Conservation (phyloP, 805 yeast genomes). For the Starmerella ratchasimensis region DNA sequence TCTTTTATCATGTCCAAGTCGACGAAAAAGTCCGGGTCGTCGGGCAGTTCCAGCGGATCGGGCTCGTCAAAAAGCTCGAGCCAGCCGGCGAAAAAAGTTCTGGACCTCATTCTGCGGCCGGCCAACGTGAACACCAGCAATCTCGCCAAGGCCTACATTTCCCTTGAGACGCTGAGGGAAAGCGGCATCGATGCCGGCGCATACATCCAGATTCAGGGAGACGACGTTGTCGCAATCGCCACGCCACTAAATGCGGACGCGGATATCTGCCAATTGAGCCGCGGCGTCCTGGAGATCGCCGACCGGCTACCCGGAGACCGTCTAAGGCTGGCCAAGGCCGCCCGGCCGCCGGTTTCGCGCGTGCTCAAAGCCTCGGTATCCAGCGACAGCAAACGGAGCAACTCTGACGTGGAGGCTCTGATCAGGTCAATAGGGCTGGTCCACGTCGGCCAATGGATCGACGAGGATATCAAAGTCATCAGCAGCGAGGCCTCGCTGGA, state of each 20-base stretch:
- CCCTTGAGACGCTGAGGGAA: slow-evolving; percentile 20
- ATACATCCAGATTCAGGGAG: slow-evolving; percentile 14
- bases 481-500: slow-evolving; percentile 35
- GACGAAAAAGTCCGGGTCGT: slow-evolving; percentile 7
- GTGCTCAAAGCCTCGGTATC: slow-evolving; percentile 25
- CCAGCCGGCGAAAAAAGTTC: background rate
- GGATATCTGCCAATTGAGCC: slow-evolving; percentile 22
- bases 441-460: slow-evolving; percentile 29
- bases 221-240: slow-evolving; percentile 19
- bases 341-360: slow-evolving; percentile 38
- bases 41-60: slow-evolving; percentile 3
- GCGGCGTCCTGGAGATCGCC: slow-evolving; percentile 29
- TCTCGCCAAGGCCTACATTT: slow-evolving; percentile 19
- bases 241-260: slow-evolving; percentile 22
- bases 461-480: slow-evolving; percentile 38
- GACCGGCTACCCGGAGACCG: slow-evolving; percentile 40
- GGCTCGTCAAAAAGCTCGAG: background rate
- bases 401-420: slow-evolving; percentile 18
- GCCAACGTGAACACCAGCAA: slow-evolving; percentile 10
- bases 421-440: slow-evolving; percentile 18
- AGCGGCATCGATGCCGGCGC: slow-evolving; percentile 23
- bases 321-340: slow-evolving; percentile 33
- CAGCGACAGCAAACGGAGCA: no score
- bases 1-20: slow-evolving; percentile 11
- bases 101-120: slow-evolving; percentile 22